Conservation (phyloP, 768 basidiomycete genomes). For the Myochromella boudieri region DNA sequence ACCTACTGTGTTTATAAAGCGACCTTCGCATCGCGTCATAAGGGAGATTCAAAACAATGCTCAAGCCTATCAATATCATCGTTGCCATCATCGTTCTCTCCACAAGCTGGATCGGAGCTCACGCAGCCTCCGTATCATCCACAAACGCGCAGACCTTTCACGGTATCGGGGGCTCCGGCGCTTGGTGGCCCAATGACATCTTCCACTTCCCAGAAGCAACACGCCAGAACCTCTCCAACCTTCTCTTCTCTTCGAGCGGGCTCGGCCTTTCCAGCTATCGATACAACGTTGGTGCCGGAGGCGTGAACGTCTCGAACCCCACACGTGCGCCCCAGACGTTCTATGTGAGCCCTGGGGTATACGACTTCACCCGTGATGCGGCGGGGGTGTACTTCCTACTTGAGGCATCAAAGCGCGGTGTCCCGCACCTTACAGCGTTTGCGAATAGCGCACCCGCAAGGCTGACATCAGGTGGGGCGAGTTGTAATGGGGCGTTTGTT, state of each 20-base stretch:
- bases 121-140: constrained; percentile 26
- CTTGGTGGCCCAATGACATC: constrained; percentile 47
- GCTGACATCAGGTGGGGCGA: constrained; percentile 32
- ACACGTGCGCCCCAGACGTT: constrained; percentile 36
- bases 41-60: constrained; percentile 2
- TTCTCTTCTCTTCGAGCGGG: constrained; percentile 37
- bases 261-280: constrained; percentile 42
- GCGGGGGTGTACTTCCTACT: constrained; percentile 40
- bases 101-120: constrained; percentile 4
- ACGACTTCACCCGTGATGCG: constrained; percentile 38
- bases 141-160: constrained; percentile 34
- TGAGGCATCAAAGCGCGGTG: constrained; percentile 34
- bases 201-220: constrained; percentile 37
- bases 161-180: constrained; percentile 44
- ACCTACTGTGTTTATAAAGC: background rate
- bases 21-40: background rate
- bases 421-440: constrained; percentile 39
- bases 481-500: constrained; percentile 35
- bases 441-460: constrained; percentile 40
- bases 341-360: constrained; percentile 36
- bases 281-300: constrained; percentile 43
- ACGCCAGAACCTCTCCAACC: constrained; percentile 38
- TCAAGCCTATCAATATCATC: background rate
- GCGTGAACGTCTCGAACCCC: constrained; percentile 39
- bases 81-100: background rate